Percentiles rank a stretch among this genome's conserved stretches.
Conservation (phyloP, 176 grass and related monocot genomes). For the Guadua angustifolia region DNA sequence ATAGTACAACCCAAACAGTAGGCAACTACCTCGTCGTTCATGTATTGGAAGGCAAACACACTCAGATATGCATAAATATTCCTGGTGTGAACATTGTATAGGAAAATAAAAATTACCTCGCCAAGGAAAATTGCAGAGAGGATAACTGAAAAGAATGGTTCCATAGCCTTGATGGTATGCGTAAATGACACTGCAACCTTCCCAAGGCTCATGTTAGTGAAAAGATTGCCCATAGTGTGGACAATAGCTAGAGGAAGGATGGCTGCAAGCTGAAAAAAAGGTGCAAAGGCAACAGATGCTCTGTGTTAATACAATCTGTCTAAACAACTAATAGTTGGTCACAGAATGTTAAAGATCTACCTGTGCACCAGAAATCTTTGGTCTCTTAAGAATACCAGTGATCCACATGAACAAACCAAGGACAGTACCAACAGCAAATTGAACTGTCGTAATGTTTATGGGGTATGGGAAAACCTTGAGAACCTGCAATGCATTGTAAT, state of each 20-base stretch:
- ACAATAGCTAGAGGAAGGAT: constrained; percentile 84
- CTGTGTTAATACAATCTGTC: constrained; percentile 4
- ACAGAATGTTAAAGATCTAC: constrained; percentile 40
- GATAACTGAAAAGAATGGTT: constrained; percentile 81
- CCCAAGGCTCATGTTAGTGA: constrained; percentile 90
- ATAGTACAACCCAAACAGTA: constrained; percentile 64
- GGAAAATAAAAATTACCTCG: constrained; percentile 48
- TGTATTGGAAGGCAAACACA: background rate
- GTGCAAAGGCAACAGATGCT: constrained; percentile 21
- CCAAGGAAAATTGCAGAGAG: constrained; percentile 80
- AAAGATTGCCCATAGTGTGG: constrained; percentile 87
- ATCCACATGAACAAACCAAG: constrained; percentile 72
- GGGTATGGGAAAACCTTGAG: constrained; percentile 79
- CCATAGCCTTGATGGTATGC: constrained; percentile 88
- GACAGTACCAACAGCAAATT: constrained; percentile 67
- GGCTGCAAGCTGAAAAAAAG: constrained; percentile 60
- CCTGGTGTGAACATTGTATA: background rate
- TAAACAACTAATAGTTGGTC: constrained; percentile 33
- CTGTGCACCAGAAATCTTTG: constrained; percentile 75
- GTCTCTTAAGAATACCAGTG: constrained; percentile 68
- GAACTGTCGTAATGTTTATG: constrained; percentile 80
- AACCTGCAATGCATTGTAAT: constrained; percentile 54
- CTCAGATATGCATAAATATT: constrained; percentile 1
- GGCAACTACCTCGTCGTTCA: constrained; percentile 54
- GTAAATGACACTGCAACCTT: constrained; percentile 92